Percentiles rank a stretch among this genome's conserved stretches.
These are phyloP conservation scores for Austroboletus rostrupii DNA, from an alignment of 1,284 basidiomycete species.

Conservation along the genomic window DNA sequence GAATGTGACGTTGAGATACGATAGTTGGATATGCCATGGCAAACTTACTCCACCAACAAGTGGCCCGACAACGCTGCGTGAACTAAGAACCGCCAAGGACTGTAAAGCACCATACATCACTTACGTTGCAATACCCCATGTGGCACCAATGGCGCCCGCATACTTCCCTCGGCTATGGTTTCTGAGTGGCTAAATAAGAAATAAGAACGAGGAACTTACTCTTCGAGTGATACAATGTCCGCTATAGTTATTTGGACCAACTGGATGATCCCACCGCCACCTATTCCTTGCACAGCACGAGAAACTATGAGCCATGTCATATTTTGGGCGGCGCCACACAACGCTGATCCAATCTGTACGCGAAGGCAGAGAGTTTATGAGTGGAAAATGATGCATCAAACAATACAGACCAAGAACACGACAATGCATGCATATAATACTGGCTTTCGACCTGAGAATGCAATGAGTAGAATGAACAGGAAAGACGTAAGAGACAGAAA, in stretches of 20 bases:
- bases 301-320: constrained; percentile 35
- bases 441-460: neutral
- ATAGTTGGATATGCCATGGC: neutral
- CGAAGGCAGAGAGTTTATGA: neutral
- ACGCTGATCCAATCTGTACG: constrained; percentile 35
- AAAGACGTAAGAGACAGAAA: neutral
- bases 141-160: constrained; percentile 38
- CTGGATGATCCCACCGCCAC: constrained; percentile 42
- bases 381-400: neutral
- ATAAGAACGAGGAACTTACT: constrained; percentile 14
- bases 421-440: constrained; percentile 25
- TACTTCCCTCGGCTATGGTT: constrained; percentile 37
- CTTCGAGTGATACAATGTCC: constrained; percentile 36
- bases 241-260: constrained; percentile 37
- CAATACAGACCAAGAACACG: constrained; percentile 36
- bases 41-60: constrained; percentile 33
- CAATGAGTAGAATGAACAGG: neutral
- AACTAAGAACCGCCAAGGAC: neutral
- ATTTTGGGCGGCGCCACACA: no score
- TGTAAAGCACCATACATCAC: constrained; percentile 3
- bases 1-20: constrained; percentile 17
- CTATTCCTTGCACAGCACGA: constrained; percentile 52
- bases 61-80: constrained; percentile 42
- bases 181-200: constrained; percentile 9
- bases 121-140: constrained; percentile 45